A percentile compares a stretch with the other conserved stretches of the same genome.
Conservation (phyloP, 164 flowering plant species). For the Warburgia ugandensis region DNA sequence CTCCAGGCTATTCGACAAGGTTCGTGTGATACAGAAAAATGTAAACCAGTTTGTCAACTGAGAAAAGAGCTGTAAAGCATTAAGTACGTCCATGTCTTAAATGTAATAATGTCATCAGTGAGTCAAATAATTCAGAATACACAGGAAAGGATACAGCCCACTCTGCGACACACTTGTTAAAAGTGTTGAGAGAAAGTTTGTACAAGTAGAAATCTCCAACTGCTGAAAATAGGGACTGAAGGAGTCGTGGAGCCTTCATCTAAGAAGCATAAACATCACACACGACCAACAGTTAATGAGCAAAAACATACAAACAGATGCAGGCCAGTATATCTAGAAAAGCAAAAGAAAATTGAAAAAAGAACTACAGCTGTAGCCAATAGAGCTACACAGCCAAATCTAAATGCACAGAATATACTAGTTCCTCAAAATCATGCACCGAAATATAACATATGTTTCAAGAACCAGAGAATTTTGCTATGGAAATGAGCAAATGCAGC, state of each 20-base stretch:
- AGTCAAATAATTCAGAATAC: background rate
- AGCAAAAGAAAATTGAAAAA: no score
- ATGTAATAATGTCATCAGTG: background rate
- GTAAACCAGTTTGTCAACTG: conserved; percentile 87
- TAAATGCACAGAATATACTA: background rate
- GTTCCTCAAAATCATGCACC: background rate
- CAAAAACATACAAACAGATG: no score
- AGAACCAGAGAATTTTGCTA: no score
- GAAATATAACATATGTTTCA: no score
- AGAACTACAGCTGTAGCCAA: background rate
- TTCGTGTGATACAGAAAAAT: conserved; percentile 80
- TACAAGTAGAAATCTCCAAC: conserved; percentile 84
- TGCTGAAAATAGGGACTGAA: conserved; percentile 79
- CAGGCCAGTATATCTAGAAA: no score
- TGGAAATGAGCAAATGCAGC: no score
- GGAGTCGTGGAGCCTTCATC: conserved; percentile 70
- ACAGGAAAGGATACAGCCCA: conserved; percentile 84
- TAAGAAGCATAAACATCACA: conserved; percentile 16
- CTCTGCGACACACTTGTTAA: conserved; percentile 54
- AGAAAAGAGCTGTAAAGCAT: conserved; percentile 55
- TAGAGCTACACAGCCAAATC: background rate
- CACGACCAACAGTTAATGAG: background rate
- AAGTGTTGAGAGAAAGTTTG: conserved; percentile 47
- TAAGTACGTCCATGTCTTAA: conserved; percentile 11
- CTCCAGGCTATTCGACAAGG: conserved; percentile 87